Conservation (phyloP, 1,284 basidiomycete species). For the Apiotrichum porosum region DNA sequence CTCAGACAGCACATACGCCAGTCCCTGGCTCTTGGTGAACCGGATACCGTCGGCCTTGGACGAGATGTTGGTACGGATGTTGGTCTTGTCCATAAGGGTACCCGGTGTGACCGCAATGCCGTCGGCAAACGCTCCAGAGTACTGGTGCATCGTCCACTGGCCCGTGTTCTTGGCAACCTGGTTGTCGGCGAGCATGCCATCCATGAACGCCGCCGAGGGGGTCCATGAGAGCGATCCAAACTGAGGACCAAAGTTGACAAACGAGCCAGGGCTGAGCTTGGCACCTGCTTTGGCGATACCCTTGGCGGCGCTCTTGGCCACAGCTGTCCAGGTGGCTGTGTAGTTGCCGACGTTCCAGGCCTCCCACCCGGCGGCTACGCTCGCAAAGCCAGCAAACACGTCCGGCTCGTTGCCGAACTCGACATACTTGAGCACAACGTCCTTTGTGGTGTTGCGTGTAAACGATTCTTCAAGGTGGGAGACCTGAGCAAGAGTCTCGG, state of each 20-base stretch:
- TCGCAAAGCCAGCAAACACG: conserved; percentile 1
- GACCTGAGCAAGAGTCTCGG: conserved; percentile 58
- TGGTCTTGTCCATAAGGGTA: conserved; percentile 53
- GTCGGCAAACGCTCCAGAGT: background rate
- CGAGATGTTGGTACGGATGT: conserved; percentile 58
- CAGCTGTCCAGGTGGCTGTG: conserved; percentile 3
- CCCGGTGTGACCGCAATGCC: background rate
- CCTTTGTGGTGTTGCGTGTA: conserved; percentile 18
- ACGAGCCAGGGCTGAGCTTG: background rate
- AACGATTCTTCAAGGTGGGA: conserved; percentile 50
- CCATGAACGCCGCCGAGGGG: background rate
- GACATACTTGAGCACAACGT: conserved; percentile 56
- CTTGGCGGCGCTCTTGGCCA: background rate
- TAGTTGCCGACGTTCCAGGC: conserved; percentile 6
- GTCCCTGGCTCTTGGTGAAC: conserved; percentile 51
- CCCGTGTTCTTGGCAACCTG: background rate
- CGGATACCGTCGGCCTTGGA: conserved; percentile 53
- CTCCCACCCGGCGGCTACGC: background rate
- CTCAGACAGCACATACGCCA: conserved; percentile 57
- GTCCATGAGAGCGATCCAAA: background rate
- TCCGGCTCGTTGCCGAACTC: conserved; percentile 53
- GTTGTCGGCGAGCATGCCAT: background rate
- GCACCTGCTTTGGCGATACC: background rate
- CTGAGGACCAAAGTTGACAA: background rate
- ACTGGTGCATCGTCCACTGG: conserved; percentile 1